These are phyloP conservation scores for Bothriochloa decipiens DNA, from an alignment of 176 grass and related monocot genomes.

Conservation along the genomic window DNA sequence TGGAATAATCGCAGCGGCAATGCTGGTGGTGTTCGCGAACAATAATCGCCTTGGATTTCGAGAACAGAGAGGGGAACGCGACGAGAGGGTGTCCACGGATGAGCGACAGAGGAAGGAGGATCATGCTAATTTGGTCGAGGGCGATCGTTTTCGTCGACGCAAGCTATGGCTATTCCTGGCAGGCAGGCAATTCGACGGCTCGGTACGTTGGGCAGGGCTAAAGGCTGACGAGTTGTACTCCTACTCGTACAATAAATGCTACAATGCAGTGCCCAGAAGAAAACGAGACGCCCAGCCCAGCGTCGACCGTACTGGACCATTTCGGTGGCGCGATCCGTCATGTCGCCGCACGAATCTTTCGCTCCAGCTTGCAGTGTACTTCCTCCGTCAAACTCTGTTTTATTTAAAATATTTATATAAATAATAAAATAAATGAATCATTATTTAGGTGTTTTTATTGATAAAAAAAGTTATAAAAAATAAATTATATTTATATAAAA, in stretches of 20 bases:
- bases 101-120: not conserved
- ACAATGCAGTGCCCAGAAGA: not conserved
- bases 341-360: conserved; percentile 25
- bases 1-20: not conserved
- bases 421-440: too few relatives aligned
- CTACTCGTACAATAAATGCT: not conserved
- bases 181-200: not conserved
- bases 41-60: not conserved
- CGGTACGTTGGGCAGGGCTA: not conserved
- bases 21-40: not conserved
- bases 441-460: too few relatives aligned
- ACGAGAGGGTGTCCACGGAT: not conserved
- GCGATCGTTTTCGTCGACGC: not conserved
- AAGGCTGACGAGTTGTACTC: not conserved
- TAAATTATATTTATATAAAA: too few relatives aligned
- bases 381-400: too few relatives aligned
- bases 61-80: not conserved
- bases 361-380: too few relatives aligned
- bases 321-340: conserved; percentile 11
- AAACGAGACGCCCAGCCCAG: conserved; percentile 8
- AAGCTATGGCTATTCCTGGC: not conserved
- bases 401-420: too few relatives aligned
- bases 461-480: too few relatives aligned
- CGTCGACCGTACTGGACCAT: too few relatives aligned
- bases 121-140: not conserved